Evolutionary conservation across 2,329 filamentous ascomycete genomes (phyloP), one percentile per base, ranked within the genome.

Genomic region (Colletotrichum neosansevieriae): DNA sequence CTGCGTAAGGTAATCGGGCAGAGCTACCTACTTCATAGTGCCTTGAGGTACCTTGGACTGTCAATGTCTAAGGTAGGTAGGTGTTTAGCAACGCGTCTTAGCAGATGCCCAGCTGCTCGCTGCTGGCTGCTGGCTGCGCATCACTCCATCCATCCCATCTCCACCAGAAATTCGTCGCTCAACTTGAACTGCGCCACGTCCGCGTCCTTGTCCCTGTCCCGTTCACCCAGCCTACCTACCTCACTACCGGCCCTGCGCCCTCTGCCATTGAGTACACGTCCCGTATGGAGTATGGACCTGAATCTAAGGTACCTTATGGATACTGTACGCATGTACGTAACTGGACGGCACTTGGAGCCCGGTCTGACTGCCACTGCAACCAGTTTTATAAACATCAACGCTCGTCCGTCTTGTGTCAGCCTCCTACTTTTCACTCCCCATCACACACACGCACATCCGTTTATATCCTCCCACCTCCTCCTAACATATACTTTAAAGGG

Each of bases 351-450:
- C 42, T 19, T 45, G 42, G 42, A 45, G 42, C 17, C 42, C 42
- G 36, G 36, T 38, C 11, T 15, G 36, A 15, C 11, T 15, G 36
- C 24, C 34, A 32, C 51, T 66, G 40, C n/a, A 38, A 53, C 19
- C 57, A 38, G 67, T 67, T 69, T 69, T 67, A 69, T 69, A 69
- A 69, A 69, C 67, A 67, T 67, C 51, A 36, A 38, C 53, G 57
- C 50, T 69, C 57, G 50, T 69, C 67, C 57, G 58, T 54, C 67
- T 47, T 49, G 19, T 42, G 36, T 58, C 63, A 63, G 38, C 44
- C 44, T 57, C n/a, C 13, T 50, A 4, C 45, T 17, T 44, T 50
- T 57, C 7, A 47, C 45, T 67, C 57, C 38, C 6, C 63, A 63
- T 67, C 63, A 51, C 63, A 45, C 29, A 9, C 29, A 29, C 63